Evolutionary conservation across 257 asterid genomes (phyloP).

Genomic region (Cordia subcordata): DNA sequence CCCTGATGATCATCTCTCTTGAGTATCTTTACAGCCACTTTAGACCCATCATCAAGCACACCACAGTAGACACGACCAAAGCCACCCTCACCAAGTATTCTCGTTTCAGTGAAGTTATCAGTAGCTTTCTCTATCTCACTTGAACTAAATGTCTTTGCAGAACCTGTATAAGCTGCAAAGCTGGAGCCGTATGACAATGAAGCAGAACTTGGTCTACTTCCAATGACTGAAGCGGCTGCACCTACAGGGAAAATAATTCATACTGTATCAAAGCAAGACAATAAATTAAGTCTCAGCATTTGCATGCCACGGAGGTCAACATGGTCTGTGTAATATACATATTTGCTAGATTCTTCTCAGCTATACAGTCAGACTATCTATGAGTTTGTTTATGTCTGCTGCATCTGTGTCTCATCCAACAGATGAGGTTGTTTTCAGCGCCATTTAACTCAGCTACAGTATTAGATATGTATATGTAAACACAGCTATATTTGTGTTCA

Average conservation of each 20-base stretch:
- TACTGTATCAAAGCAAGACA: not conserved
- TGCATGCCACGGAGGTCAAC: too few species aligned
- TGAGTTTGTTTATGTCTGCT: too few species aligned
- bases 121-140: conserved; percentile 77
- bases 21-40: conserved; percentile 80
- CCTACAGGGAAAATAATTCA: conserved; percentile 22
- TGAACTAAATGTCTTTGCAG: conserved; percentile 68
- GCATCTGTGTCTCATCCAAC: too few species aligned
- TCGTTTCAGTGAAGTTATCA: conserved; percentile 61
- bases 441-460: too few species aligned
- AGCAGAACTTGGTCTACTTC: conserved; percentile 66
- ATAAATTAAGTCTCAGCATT: not conserved
- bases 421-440: too few species aligned
- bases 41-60: conserved; percentile 70
- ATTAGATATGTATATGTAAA: too few species aligned
- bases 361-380: too few species aligned
- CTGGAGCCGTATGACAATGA: conserved; percentile 70
- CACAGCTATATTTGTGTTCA: too few species aligned
- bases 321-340: too few species aligned
- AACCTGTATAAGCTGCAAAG: conserved; percentile 71
- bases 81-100: conserved; percentile 92
- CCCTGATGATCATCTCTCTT: conserved; percentile 94
- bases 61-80: conserved; percentile 91
- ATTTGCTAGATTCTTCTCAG: too few species aligned
- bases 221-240: conserved; percentile 40